Evolutionary conservation across 2,329 filamentous ascomycete genomes (phyloP).

Genomic region (Fusarium sp.): DNA sequence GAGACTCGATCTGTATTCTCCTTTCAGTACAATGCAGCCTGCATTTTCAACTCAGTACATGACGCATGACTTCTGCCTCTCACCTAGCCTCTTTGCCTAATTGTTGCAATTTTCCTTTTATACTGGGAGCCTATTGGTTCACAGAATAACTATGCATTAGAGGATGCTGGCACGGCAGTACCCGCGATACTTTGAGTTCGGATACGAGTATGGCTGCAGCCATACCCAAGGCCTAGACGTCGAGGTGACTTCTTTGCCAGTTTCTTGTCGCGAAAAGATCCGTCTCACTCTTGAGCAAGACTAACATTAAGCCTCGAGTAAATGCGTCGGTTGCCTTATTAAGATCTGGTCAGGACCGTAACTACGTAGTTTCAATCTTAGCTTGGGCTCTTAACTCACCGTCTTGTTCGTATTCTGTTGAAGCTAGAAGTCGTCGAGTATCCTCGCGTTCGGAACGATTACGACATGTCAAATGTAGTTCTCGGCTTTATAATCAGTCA

Average conservation of each 20-base stretch:
- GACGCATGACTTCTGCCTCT: conserved; percentile 38
- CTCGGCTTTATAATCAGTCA: not conserved
- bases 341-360: not conserved
- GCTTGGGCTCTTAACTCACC: rapidly evolving
- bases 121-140: conserved; percentile 15
- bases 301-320: too few species aligned
- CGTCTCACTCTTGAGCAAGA: not conserved
- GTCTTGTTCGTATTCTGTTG: too few species aligned
- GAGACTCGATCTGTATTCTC: conserved; percentile 27
- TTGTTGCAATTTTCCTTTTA: not conserved
- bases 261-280: conserved; percentile 3
- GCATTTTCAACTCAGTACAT: conserved; percentile 43
- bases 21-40: not conserved
- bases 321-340: not conserved
- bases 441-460: not conserved
- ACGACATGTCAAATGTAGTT: not conserved
- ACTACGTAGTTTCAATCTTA: rapidly evolving
- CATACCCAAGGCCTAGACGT: conserved; percentile 6
- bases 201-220: conserved; percentile 18
- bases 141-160: conserved; percentile 3
- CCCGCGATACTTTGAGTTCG: not conserved
- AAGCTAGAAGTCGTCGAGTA: rapidly evolving
- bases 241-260: not conserved
- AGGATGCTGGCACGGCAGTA: conserved; percentile 28
- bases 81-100: conserved; percentile 16